Percentiles rank a stretch among this genome's conserved stretches.
Evolutionary conservation across 2,329 filamentous ascomycete species (phyloP).

Genomic region (Graphilbum sp.): DNA sequence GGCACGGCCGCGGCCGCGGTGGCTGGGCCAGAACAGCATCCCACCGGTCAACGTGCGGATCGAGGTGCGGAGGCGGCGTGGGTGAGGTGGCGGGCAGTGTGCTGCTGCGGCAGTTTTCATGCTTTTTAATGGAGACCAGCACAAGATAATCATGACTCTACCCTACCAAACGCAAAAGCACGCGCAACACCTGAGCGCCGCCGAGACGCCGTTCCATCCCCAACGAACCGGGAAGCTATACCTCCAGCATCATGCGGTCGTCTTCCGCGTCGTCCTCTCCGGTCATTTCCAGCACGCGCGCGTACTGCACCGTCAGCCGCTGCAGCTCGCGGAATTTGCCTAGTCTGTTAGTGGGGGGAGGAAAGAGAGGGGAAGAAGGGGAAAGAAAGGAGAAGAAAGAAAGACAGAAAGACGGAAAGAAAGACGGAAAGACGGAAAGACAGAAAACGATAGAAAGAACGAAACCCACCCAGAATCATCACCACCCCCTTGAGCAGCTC

Average conservation of each 20-base stretch:
- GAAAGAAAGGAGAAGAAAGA: background rate
- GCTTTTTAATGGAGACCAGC: too few relatives aligned
- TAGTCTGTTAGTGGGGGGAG: slow-evolving; percentile 27
- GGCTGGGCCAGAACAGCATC: slow-evolving; percentile 27
- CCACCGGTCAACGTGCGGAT: slow-evolving; percentile 18
- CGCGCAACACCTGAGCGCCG: too few relatives aligned
- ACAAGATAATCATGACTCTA: too few relatives aligned
- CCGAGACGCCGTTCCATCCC: too few relatives aligned
- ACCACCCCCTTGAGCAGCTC: slow-evolving; percentile 84
- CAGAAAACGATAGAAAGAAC: too few relatives aligned
- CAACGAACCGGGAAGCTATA: too few relatives aligned
- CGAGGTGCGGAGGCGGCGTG: slow-evolving; percentile 12
- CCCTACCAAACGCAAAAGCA: too few relatives aligned
- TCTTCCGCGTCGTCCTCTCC: slow-evolving; percentile 27
- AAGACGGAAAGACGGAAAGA: too few relatives aligned
- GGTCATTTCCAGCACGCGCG: slow-evolving; percentile 56
- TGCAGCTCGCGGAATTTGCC: slow-evolving; percentile 94
- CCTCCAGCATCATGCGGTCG: slow-evolving; percentile 9
- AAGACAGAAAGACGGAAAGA: background rate
- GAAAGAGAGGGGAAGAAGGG: too few relatives aligned
- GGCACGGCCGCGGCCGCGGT: slow-evolving; percentile 22
- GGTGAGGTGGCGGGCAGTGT: background rate
- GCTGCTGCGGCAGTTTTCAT: too few relatives aligned
- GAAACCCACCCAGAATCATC: slow-evolving; percentile 76
- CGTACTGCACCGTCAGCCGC: slow-evolving; percentile 87